Base-by-base conservation (phyloP, 768 basidiomycete species). In the Suillus plorans region DNA sequence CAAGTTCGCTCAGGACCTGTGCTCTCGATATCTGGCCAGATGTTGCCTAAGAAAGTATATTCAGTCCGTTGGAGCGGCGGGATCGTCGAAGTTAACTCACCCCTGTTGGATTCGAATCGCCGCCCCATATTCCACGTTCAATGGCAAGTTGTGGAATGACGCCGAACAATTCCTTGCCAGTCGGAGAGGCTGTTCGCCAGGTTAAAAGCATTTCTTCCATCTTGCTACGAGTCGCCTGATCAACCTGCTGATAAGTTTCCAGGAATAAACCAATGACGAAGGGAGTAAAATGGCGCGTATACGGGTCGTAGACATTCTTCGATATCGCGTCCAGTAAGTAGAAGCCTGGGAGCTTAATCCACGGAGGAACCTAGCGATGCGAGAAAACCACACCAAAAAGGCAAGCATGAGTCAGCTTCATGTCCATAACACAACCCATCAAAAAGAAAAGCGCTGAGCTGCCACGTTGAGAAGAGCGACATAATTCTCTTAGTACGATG, bases 201-300 rank as follows among this genome's bases (percentile, higher is more conserved):
- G 97, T 97, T 36, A 92, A 78, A 16, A 99, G 85, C 89, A 99
- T 95, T 77, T 99, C 97, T 74, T 97, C 94, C 93, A 99, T 96
- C 78, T 99, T 99, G 74, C 87, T 86, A 66, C 91, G 89, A 31
- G 94, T 97, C 49, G 77, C 78, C 60, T 87, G 87, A 73, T 97
- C 95, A 68, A 97, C 96, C 70, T 87, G 84, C 55, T 86, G 83
- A 78, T 99, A 98, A 36, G 95, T 89, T 68, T 92, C 88, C 69
- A 97, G 81, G 79, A 95, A 99, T 20, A 96, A 79, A 25, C 88
- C 84, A 63, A 91, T 89, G 66, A 96, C 91, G 73, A 95, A 86
- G 12, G 87, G 83, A 13, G 91, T 84, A 71, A 99, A 95, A 67
- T 89, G 85, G 66, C 88, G 87, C 37, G 93, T 92, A 78, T 98